These are phyloP conservation scores for Achaetomiella virescens DNA, from an alignment of 495 filamentous ascomycete species.

Conservation along the genomic window DNA sequence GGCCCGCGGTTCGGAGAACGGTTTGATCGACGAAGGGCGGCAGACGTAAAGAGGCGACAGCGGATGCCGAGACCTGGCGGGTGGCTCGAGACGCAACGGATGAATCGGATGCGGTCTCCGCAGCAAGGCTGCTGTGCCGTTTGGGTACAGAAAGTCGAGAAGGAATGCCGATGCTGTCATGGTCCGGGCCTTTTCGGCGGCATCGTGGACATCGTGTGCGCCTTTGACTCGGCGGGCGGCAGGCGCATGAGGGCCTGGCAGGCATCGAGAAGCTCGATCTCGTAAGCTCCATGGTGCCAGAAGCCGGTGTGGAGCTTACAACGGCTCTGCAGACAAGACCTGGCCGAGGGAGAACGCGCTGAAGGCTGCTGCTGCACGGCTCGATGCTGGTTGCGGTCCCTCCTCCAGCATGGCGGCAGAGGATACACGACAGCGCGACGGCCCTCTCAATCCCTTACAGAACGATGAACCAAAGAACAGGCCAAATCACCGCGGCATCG, in stretches of 20 bases:
- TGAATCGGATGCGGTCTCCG: constrained; percentile 28
- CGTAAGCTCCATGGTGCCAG: constrained; percentile 57
- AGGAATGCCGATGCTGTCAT: constrained; percentile 40
- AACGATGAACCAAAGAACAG: not conserved
- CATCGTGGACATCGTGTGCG: constrained; percentile 10
- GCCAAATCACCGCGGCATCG: constrained; percentile 2
- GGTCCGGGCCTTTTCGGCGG: constrained; percentile 19
- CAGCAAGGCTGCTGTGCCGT: constrained; percentile 44
- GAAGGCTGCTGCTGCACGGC: constrained; percentile 57
- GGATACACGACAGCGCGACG: not conserved
- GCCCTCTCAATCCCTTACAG: constrained; percentile 1
- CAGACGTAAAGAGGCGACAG: constrained; percentile 18
- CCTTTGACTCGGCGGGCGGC: constrained; percentile 5
- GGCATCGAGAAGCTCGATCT: constrained; percentile 48
- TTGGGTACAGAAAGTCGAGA: constrained; percentile 61
- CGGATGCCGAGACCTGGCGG: not conserved
- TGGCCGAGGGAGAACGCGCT: constrained; percentile 57
- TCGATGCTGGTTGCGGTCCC: constrained; percentile 70
- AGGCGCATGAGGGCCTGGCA: constrained; percentile 39
- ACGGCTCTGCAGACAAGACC: constrained; percentile 48
- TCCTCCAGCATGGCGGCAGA: constrained; percentile 69
- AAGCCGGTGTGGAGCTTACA: constrained; percentile 58
- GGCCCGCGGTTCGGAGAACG: not conserved
- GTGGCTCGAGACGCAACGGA: constrained; percentile 10
- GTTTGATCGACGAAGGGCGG: not conserved